Evolutionary conservation across 345 rosid genomes (phyloP).

Genomic region (Eucalyptus curtisii): DNA sequence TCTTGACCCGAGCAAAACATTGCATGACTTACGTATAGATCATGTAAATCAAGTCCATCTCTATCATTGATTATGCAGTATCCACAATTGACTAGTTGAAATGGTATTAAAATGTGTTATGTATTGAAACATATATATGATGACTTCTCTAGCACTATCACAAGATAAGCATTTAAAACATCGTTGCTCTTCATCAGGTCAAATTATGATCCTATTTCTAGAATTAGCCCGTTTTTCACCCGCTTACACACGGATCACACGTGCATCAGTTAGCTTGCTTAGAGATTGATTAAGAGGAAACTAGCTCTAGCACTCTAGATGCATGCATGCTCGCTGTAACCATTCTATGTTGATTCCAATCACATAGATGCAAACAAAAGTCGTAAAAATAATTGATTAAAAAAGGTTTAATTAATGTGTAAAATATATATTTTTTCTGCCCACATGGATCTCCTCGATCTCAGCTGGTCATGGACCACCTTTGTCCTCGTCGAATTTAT

Average conservation of each 20-base stretch:
- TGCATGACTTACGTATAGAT: not conserved
- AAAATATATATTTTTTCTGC: not conserved
- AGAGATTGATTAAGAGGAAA: not conserved
- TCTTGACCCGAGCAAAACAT: not conserved
- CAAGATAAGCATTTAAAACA: not conserved
- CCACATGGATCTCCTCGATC: not conserved
- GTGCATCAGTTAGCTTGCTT: not conserved
- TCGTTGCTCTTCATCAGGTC: not conserved
- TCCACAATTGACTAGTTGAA: not conserved
- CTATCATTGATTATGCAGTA: not conserved
- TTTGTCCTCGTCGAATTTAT: not conserved
- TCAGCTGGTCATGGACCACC: not conserved
- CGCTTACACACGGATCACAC: not conserved
- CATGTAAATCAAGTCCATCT: not conserved
- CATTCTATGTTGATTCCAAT: not conserved
- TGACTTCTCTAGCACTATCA: fast-evolving
- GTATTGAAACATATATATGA: fast-evolving
- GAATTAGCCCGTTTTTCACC: not conserved
- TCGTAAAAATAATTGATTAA: not conserved
- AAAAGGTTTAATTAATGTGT: not conserved
- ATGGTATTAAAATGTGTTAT: not conserved
- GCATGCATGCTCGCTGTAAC: not conserved
- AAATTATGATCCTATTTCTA: not conserved
- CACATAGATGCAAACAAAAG: not conserved
- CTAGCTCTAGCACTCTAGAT: not conserved